Percentiles rank a stretch among this genome's conserved stretches.
These are phyloP conservation scores for Neurospora intermedia DNA, from an alignment of 495 filamentous ascomycete species.

Conservation along the genomic window DNA sequence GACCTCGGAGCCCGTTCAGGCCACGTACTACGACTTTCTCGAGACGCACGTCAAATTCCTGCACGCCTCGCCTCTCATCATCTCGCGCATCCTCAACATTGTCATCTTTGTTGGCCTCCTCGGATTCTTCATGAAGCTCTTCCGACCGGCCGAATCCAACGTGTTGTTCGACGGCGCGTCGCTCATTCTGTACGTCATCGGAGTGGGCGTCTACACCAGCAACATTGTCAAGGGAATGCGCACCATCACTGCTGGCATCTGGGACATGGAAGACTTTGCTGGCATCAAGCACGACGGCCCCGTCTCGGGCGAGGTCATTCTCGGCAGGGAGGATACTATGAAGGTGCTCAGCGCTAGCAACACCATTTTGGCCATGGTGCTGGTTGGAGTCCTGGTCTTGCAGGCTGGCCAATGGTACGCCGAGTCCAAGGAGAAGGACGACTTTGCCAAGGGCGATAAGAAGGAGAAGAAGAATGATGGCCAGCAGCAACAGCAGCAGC, in stretches of 20 bases:
- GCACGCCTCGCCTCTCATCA: conserved; percentile 77
- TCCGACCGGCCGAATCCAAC: conserved; percentile 83
- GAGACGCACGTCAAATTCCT: conserved; percentile 82
- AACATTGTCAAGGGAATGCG: conserved; percentile 92
- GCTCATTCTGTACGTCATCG: conserved; percentile 84
- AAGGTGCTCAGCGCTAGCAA: conserved; percentile 92
- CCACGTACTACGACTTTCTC: conserved; percentile 62
- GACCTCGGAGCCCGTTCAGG: conserved; percentile 53
- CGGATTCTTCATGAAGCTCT: conserved; percentile 88
- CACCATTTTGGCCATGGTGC: conserved; percentile 82
- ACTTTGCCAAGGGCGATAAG: conserved; percentile 41
- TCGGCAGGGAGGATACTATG: conserved; percentile 73
- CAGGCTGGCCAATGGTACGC: conserved; percentile 99
- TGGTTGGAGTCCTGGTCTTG: conserved; percentile 82
- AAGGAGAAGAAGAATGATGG: conserved; percentile 45
- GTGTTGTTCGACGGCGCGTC: conserved; percentile 92
- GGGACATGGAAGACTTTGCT: conserved; percentile 41
- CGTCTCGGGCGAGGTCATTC: conserved; percentile 31
- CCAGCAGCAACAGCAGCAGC: conserved; percentile 24
- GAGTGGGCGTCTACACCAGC: conserved; percentile 79
- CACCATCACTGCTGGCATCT: conserved; percentile 51
- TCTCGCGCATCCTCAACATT: conserved; percentile 87
- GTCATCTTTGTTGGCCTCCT: conserved; percentile 78
- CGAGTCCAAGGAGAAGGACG: conserved; percentile 79
- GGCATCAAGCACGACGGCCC: conserved; percentile 32